Base-by-base conservation (phyloP, 306 rosid species). In the Trichosanthes truncata region DNA sequence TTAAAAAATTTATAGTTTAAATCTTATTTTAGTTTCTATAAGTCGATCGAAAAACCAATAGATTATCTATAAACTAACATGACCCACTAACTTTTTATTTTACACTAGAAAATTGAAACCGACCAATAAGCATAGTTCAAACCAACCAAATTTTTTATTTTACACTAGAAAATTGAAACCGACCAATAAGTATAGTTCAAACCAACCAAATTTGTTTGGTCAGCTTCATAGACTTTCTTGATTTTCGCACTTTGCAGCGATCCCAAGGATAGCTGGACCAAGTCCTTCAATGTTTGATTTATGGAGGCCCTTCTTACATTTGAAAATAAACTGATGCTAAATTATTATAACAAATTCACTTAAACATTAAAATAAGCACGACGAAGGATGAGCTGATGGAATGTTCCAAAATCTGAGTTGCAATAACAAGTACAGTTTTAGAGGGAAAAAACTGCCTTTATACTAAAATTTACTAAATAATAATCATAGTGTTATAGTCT, bases 281-380 rank as follows among this genome's bases (percentile, higher is more conserved):
- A 55, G 29, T 26, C 31, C 35, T 59, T 59, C 33, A 25, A 60
- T 25, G 35, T 60, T 60, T 25, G 5, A 60, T 23, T 60, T 11
- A 23, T 23, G 36, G 36, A 60, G 4, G 10, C 1, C 40, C 1
- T 14, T 14, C 6, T 15, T 15, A 66, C 14, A 20, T 66, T 66
- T 36, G 8, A n/a, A n/a, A n/a, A n/a, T n/a, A n/a, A n/a, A n/a
- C n/a, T n/a, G n/a, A n/a, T n/a, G n/a, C n/a, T n/a, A n/a, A n/a
- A n/a, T n/a, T n/a, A n/a, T 43, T 10, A n/a, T 14, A 61, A 62
- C 46, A 7, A 43, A 13, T 45, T 84, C 43, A 41, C 73, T 78
- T 81, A 48, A 23, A 53, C 48, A 49, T 68, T 52, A n/a, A 77
- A 3, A 80, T 77, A 67, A 77, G 41, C 77, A 76, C 57, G 73